A percentile compares a stretch with the other conserved stretches of the same genome.
Conservation (phyloP, 257 asterid genomes). For the Solanum habrochaites region DNA sequence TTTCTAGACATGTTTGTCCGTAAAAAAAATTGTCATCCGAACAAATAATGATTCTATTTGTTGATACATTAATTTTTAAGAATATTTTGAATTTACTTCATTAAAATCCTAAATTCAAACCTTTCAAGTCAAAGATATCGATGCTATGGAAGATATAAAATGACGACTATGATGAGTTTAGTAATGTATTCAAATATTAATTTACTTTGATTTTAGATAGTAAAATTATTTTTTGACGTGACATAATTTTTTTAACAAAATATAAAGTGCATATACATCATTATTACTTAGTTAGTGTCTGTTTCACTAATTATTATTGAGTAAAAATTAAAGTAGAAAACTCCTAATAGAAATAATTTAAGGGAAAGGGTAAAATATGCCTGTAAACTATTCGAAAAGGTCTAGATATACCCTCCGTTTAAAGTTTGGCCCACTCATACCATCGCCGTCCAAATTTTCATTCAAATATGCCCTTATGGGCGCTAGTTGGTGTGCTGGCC, state of each 20-base stretch:
- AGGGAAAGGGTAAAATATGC: no score
- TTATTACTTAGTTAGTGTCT: neutral
- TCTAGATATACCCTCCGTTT: no score
- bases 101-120: neutral
- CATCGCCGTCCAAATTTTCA: no score
- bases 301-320: neutral
- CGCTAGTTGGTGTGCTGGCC: no score
- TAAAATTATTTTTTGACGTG: no score
- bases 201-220: neutral
- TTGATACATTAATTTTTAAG: neutral
- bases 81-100: neutral
- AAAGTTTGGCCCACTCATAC: no score
- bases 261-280: neutral
- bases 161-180: no score
- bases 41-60: neutral
- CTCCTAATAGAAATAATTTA: neutral
- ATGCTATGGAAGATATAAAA: neutral
- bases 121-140: neutral
- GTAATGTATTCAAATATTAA: no score
- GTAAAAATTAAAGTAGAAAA: neutral
- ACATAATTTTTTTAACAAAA: neutral
- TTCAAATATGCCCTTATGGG: no score
- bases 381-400: no score
- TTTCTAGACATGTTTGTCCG: neutral
- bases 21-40: no score